Percentiles rank a stretch among this genome's conserved stretches.
phyloP scores from a whole-genome alignment of 164 flowering plant species.

The Vitis vinifera region ASM3070453v1 NC_081813.1:2116001-2116500 shows the following conservation, averaged over 20 bases:
- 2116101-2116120: background rate
- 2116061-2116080: background rate
- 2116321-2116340: constrained; percentile 61
- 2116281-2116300: constrained; percentile 33
- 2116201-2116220: background rate
- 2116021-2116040: too few species aligned
- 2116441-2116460: constrained; percentile 7
- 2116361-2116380: constrained; percentile 86
- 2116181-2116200: background rate
- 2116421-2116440: background rate
- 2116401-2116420: constrained; percentile 2
- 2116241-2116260: constrained; percentile 55
- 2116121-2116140: background rate
- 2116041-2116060: too few species aligned
- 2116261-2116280: constrained; percentile 36
- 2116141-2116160: background rate
- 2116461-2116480: constrained; percentile 21
- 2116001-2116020: too few species aligned
- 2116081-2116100: background rate
- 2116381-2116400: constrained; percentile 42
- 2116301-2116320: constrained; percentile 51
- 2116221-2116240: background rate
- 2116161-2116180: constrained; percentile 24
- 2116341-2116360: constrained; percentile 66
- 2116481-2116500: constrained; percentile 34